These are phyloP conservation scores for Metroxylon sagu DNA, from an alignment of 176 grass and related monocot species.

Conservation along the genomic window DNA sequence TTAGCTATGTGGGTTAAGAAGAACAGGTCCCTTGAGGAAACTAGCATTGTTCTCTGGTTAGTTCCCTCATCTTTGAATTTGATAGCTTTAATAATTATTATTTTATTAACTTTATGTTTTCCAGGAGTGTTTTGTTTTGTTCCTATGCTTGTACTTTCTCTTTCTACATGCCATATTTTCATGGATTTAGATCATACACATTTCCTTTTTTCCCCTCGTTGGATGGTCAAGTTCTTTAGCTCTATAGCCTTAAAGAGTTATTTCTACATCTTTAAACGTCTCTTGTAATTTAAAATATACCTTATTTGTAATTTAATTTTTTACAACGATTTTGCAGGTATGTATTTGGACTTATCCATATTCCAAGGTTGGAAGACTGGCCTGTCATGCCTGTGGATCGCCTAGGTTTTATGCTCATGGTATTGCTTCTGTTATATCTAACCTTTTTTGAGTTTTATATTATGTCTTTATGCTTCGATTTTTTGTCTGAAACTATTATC, in stretches of 20 bases:
- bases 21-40: conserved; percentile 86
- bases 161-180: too few species aligned
- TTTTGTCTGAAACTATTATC: not conserved
- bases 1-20: conserved; percentile 93
- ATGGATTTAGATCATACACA: too few species aligned
- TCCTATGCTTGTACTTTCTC: too few species aligned
- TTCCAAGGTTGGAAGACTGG: conserved; percentile 97
- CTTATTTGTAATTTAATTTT: too few species aligned
- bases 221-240: too few species aligned
- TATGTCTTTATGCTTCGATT: conserved; percentile 2
- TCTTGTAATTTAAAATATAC: not conserved
- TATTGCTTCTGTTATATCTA: conserved; percentile 21
- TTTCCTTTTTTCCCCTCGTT: too few species aligned
- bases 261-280: too few species aligned
- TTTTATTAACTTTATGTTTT: too few species aligned
- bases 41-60: conserved; percentile 93
- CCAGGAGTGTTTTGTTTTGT: too few species aligned
- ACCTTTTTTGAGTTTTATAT: not conserved
- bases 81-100: too few species aligned
- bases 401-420: conserved; percentile 98
- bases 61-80: not conserved
- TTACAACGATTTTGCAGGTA: conserved; percentile 38
- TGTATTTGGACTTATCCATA: conserved; percentile 86
- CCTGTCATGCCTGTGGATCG: conserved; percentile 98
- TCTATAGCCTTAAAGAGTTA: too few species aligned